Base-by-base conservation (phyloP, 306 rosid genomes). In the Malus sieversii region DNA sequence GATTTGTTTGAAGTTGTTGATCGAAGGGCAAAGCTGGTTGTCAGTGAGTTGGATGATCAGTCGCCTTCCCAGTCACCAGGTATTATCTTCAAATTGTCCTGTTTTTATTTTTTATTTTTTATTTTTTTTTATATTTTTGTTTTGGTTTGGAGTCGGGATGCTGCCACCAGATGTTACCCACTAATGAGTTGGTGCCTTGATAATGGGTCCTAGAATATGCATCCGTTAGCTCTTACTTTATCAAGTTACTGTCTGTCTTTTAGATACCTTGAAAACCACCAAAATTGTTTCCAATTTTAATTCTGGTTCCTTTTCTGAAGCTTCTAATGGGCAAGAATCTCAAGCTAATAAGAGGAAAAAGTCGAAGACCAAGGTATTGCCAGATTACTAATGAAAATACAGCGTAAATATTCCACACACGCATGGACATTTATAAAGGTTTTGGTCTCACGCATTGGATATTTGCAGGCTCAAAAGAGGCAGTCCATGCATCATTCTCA, bases 11-110 rank as follows among this genome's bases (percentile, higher is more conserved):
- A 95, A 84, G 96, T 89, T 66, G 97, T 95, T 14, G 99, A 95
- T 85, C 94, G 97, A 82, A 88, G 90, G 74, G 99, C 99, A 23
- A 95, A 95, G 89, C 84, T 84, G 59, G 99, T 87, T 79, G 99
- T 86, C 66, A 85, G 70, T 62, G 98, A 95, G 57, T 77, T 86
- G 66, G 98, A 92, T 10, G 99, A 90, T 75, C 96, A 90, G 80
- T 48, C 87, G 57, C 89, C 87, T 75, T 73, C 86, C 27, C 90
- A 86, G 74, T 29, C 93, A 75, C 85, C 88, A 86, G 99, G 99
- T 95, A 82, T 81, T 52, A 66, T 69, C 79, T 78, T 74, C 57
- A 22, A 73, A 40, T 69, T 79, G 48, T 75, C 58, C 33, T 42
- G 70, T 45, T 14, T 48, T 2, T 48, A n/a, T 48, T 48, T 48